These are phyloP conservation scores for Effrenium voratum DNA, from an alignment of 73 alveolate genomes.

Conservation along the genomic window DNA sequence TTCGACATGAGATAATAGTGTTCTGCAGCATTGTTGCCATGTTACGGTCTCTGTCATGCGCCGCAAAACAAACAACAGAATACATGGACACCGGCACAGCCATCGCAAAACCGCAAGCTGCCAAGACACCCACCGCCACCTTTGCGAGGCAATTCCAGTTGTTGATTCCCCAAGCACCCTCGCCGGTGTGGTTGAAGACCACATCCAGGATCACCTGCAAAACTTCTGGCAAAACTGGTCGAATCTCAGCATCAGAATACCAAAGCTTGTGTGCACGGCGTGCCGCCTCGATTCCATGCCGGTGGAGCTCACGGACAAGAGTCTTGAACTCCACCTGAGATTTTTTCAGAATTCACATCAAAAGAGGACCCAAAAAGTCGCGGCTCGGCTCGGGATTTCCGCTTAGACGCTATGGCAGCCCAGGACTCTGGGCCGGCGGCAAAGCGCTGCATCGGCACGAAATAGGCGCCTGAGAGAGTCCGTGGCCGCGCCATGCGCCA, in stretches of 20 bases:
- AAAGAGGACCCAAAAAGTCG: background rate
- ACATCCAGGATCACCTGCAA: constrained; percentile 72
- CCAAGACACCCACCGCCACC: constrained; percentile 39
- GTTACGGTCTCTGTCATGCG: too few species aligned
- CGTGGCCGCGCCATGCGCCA: background rate
- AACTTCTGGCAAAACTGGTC: background rate
- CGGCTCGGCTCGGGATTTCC: background rate
- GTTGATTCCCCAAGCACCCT: constrained; percentile 89
- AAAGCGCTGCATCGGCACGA: constrained; percentile 91
- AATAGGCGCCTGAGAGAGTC: constrained; percentile 41
- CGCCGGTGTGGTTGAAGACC: constrained; percentile 93
- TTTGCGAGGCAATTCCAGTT: constrained; percentile 89
- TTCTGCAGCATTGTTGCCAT: too few species aligned
- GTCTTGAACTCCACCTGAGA: constrained; percentile 92
- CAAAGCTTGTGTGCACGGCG: background rate
- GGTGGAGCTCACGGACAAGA: constrained; percentile 87
- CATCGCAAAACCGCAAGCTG: background rate
- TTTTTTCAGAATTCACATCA: background rate
- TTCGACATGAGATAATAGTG: constrained; percentile 86
- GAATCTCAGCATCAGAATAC: background rate
- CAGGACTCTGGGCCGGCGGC: constrained; percentile 47
- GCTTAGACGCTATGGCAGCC: constrained; percentile 35
- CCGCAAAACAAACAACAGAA: too few species aligned
- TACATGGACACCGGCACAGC: background rate
- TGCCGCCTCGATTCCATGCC: constrained; percentile 78